phyloP scores from a whole-genome alignment of 805 yeast genomes.

The Ogataea kodamae region DNA sequence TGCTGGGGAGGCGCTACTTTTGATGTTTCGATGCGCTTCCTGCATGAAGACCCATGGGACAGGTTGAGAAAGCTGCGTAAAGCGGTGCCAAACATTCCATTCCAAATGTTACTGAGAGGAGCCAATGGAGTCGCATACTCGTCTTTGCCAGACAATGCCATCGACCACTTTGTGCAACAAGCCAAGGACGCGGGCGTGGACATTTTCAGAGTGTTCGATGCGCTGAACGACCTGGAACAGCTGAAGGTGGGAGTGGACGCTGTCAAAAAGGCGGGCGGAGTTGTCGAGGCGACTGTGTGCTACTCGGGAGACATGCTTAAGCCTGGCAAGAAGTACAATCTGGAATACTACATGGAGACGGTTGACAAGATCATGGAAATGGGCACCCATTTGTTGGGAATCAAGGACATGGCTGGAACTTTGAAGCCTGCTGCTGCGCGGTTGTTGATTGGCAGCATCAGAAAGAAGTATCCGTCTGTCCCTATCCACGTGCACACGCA shows the following conservation, averaged over 20 bases:
- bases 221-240: constrained; percentile 94
- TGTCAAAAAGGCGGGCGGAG: constrained; percentile 97
- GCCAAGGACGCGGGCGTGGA: constrained; percentile 97
- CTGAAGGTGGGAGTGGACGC: constrained; percentile 97
- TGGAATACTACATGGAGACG: constrained; percentile 79
- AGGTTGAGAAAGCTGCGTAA: constrained; percentile 84
- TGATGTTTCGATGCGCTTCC: constrained; percentile 97
- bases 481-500: constrained; percentile 99
- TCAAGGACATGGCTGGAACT: constrained; percentile 99
- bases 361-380: constrained; percentile 80
- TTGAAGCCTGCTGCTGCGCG: constrained; percentile 93
- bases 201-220: constrained; percentile 96
- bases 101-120: constrained; percentile 98
- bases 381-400: constrained; percentile 97
- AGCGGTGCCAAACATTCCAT: constrained; percentile 95
- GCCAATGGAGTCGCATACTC: constrained; percentile 99
- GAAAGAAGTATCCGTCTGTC: constrained; percentile 84
- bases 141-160: constrained; percentile 96
- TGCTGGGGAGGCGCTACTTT: constrained; percentile 99
- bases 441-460: constrained; percentile 70
- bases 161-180: constrained; percentile 92
- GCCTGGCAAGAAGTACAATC: constrained; percentile 93
- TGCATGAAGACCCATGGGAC: constrained; percentile 99
- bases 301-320: constrained; percentile 98
- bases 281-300: constrained; percentile 96